phyloP scores from a whole-genome alignment of 1,284 basidiomycete species.

The Farysia itapuensis region DNA sequence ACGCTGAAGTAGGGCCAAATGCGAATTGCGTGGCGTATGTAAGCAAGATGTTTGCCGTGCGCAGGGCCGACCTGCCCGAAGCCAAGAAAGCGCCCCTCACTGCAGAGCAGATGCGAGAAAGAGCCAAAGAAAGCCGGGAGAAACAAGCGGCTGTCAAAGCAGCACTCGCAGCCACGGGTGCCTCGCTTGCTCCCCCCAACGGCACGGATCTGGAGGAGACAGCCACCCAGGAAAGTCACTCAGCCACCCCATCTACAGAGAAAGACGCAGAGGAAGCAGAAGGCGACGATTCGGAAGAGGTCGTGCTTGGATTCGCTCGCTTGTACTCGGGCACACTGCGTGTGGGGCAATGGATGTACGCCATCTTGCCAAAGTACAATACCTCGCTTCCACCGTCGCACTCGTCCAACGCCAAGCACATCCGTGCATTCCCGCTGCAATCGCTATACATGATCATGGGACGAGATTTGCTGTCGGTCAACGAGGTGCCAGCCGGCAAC shows the following conservation, averaged over 20 bases:
- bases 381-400: constrained; percentile 70
- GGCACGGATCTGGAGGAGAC: constrained; percentile 36
- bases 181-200: constrained; percentile 17
- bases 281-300: constrained; percentile 37
- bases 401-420: constrained; percentile 67
- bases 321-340: constrained; percentile 85
- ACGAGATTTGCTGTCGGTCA: constrained; percentile 80
- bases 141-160: constrained; percentile 37
- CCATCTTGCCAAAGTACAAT: constrained; percentile 87
- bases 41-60: constrained; percentile 97
- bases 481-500: constrained; percentile 86
- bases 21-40: constrained; percentile 69
- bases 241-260: constrained; percentile 18
- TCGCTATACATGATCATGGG: constrained; percentile 98
- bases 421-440: constrained; percentile 70
- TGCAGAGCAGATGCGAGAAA: constrained; percentile 81
- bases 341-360: constrained; percentile 68
- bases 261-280: constrained; percentile 14
- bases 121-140: constrained; percentile 63
- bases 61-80: constrained; percentile 79
- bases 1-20: constrained; percentile 37
- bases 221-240: constrained; percentile 59
- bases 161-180: constrained; percentile 56
- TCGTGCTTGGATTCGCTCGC: constrained; percentile 77
- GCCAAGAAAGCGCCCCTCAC: constrained; percentile 64